Evolutionary conservation across 768 basidiomycete genomes (phyloP), one percentile per base, ranked within the genome.

Genomic region (Mycena kentingensis): DNA sequence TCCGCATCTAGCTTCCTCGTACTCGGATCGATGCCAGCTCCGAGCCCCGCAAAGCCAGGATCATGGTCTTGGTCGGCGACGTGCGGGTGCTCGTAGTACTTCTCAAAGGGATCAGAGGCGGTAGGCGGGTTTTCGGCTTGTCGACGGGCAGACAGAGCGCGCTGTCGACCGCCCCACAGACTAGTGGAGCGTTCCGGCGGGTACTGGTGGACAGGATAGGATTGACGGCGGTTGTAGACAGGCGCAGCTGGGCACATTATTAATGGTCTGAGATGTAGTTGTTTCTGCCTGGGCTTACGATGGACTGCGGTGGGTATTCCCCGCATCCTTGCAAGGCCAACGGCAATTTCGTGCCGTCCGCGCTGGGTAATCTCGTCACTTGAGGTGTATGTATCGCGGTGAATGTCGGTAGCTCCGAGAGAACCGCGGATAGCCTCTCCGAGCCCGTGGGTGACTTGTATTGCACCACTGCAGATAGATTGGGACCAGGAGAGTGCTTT

Each of bases 161-260:
- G 21, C 53, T 46, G 41, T 27, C 52, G 49, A 11, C 45, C 19
- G 10, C 24, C 16, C 49, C 38, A 54, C 4, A 36, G 22, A 16
- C 53, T 45, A 3, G 44, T 21, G 5, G 46, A 34, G 16, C 21
- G 52, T 18, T 32, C 29, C 4, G 26, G 46, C 16, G 54, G 46
- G 31, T 60, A 60, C 26, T 60, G 58, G 25, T 50, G 58, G 1
- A n/a, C 15, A 2, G 58, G 58, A 38, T 45, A 52, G 4, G 58
- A 60, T 38, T 55, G 54, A 1, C 58, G 58, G 0, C 58, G 54
- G 15, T 55, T 50, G 32, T 59, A 59, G 5, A 59, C 37, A 5
- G 58, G 58, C 3, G 53, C 54, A 18, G 58, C 58, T 60, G 19
- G n/a, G n/a, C n/a, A n/a, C n/a, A n/a, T n/a, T n/a, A n/a, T n/a